Evolutionary conservation across 2,329 filamentous ascomycete genomes (phyloP), one percentile per base, ranked within the genome.

Genomic region (Purpureocillium takamizusanense): DNA sequence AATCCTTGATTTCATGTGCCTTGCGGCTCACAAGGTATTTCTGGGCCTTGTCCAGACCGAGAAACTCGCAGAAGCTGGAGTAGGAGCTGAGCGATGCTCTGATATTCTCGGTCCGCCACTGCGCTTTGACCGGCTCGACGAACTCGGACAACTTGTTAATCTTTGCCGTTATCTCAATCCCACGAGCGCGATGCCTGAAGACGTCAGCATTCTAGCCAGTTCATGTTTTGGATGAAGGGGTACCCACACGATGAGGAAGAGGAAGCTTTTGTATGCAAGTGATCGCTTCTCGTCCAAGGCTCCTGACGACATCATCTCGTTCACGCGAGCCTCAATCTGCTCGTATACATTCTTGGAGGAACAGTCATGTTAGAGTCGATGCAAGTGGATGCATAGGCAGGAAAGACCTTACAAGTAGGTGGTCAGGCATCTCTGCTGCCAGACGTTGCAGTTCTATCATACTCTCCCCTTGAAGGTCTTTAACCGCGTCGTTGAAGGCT

Each of bases 361-460:
- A 63, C 41, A 59, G 49, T 10, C 15, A 5, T 3, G 2, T 11
- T 16, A 7, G 9, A 14, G 10, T 4, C 7, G 13, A 31, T 12
- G 3, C 16, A n/a, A 13, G 17, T 9, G 28, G 11, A 30, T 8
- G 21, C 5, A 18, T n/a, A 17, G 13, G 11, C 29, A 14, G n/a
- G n/a, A n/a, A 7, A 23, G 28, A 7, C 10, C 70, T 63, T 63
- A 83, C 76, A 51, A 92, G 72, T 44, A 98, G 79, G 54, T 94
- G 83, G 56, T 97, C 86, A 0, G 92, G 83, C 72, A 95, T 95
- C 51, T 88, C 86, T 44, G 86, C 80, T 7, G 90, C 90, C 31
- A 98, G 70, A 40, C 89, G 78, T 52, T 95, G 88, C 42, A 97
- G 70, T 59, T 98, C 90, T 40, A 87, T 74, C 60, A 88, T 87